Percentiles rank a stretch among this genome's conserved stretches.
phyloP scores from a whole-genome alignment of 2,329 filamentous ascomycete species.

The Phaeoacremonium minimum region DNA sequence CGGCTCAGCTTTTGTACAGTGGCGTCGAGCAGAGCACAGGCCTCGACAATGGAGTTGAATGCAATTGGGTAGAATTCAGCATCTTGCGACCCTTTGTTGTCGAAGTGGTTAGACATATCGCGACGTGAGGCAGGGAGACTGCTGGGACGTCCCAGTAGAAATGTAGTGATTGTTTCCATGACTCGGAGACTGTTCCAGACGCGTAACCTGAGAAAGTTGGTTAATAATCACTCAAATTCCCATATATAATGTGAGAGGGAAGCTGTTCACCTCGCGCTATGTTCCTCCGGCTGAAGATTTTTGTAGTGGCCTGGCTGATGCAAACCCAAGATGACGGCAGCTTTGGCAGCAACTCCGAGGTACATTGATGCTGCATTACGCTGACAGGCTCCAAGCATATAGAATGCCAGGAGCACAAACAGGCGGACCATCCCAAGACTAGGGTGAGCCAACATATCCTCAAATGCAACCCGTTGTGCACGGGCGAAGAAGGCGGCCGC shows the following conservation, averaged over 20 bases:
- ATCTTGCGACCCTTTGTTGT: neutral
- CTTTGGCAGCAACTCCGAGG: constrained; percentile 52
- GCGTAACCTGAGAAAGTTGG: neutral
- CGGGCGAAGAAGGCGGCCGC: constrained; percentile 11
- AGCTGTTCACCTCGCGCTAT: neutral
- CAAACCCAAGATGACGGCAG: constrained; percentile 52
- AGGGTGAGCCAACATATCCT: constrained; percentile 47
- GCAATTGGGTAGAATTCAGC: neutral
- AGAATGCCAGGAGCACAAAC: constrained; percentile 54
- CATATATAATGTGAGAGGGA: too few species aligned
- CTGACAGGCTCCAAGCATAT: constrained; percentile 54
- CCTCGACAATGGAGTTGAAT: neutral
- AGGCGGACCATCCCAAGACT: constrained; percentile 46
- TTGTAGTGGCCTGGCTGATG: constrained; percentile 33
- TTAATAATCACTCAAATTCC: too few species aligned
- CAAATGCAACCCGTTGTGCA: constrained; percentile 32
- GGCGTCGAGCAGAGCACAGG: neutral
- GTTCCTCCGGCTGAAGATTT: neutral
- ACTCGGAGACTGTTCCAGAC: neutral
- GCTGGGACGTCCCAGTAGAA: neutral
- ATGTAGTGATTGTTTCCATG: neutral
- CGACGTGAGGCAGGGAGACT: neutral
- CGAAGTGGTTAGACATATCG: neutral
- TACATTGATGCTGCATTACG: constrained; percentile 62
- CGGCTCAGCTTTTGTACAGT: neutral